Conservation (phyloP, 306 rosid genomes). For the Lablab purpureus region DNA sequence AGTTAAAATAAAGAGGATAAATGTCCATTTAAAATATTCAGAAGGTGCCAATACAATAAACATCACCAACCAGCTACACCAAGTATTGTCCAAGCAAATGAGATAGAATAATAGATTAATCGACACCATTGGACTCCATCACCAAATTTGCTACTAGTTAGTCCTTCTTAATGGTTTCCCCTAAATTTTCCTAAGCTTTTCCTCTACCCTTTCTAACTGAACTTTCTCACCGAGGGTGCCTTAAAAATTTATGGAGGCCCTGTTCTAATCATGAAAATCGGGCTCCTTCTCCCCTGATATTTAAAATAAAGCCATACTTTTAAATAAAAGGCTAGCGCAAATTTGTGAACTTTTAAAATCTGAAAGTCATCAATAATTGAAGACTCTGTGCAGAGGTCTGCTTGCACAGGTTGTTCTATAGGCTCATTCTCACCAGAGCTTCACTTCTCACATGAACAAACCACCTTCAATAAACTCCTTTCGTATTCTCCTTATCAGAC, state of each 20-base stretch:
- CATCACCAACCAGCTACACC: constrained; percentile 1
- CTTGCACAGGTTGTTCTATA: too few species aligned
- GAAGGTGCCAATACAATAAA: constrained; percentile 31
- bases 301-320: too few species aligned
- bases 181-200: neutral
- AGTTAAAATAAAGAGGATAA: constrained; percentile 22
- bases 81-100: neutral
- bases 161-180: constrained; percentile 9
- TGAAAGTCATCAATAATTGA: too few species aligned
- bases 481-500: neutral
- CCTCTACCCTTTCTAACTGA: neutral
- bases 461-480: neutral
- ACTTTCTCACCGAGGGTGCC: neutral
- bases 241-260: too few species aligned
- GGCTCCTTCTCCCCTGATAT: too few species aligned
- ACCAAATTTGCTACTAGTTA: constrained; percentile 20
- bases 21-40: constrained; percentile 13
- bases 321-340: too few species aligned
- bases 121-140: neutral
- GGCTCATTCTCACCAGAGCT: neutral
- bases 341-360: too few species aligned
- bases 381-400: too few species aligned
- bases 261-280: too few species aligned
- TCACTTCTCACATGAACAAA: neutral
- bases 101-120: neutral